These are phyloP conservation scores for Fusarium brachygibbosum DNA, from an alignment of 2,329 filamentous ascomycete species.

Conservation along the genomic window DNA sequence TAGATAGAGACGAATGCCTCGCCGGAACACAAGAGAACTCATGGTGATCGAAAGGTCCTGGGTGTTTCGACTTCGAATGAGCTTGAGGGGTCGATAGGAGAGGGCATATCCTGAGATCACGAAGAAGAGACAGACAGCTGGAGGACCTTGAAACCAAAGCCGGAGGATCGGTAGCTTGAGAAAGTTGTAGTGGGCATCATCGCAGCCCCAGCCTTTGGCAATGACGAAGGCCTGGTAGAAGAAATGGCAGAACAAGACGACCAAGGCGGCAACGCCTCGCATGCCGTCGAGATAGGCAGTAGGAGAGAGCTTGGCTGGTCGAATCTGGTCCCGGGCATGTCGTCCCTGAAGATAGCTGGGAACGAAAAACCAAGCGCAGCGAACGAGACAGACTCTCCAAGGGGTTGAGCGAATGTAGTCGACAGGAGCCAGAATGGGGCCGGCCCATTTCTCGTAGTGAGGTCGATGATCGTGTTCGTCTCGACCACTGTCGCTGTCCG, in stretches of 20 bases:
- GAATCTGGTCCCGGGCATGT: conserved; percentile 57
- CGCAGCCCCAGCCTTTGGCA: conserved; percentile 64
- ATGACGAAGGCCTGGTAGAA: conserved; percentile 67
- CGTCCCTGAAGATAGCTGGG: conserved; percentile 66
- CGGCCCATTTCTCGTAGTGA: conserved; percentile 52
- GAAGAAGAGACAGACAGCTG: conserved; percentile 73
- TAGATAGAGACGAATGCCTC: conserved; percentile 65
- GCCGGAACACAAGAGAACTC: conserved; percentile 65
- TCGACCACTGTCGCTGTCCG: conserved; percentile 59
- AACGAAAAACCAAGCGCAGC: conserved; percentile 61
- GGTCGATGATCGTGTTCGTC: conserved; percentile 56
- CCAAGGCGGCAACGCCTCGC: conserved; percentile 67
- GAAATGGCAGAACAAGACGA: conserved; percentile 70
- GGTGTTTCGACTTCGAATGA: conserved; percentile 56
- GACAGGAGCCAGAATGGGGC: conserved; percentile 49
- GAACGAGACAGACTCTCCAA: conserved; percentile 56
- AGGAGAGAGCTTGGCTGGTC: conserved; percentile 60
- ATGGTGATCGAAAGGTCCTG: conserved; percentile 61
- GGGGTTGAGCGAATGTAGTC: conserved; percentile 52
- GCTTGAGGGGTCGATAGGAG: conserved; percentile 65
- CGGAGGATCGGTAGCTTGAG: conserved; percentile 68
- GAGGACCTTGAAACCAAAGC: conserved; percentile 67
- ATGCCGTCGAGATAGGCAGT: conserved; percentile 71
- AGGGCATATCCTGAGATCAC: conserved; percentile 73
- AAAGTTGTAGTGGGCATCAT: conserved; percentile 59